Conservation (phyloP, 768 basidiomycete genomes). For the Termitomyces sp. region DNA sequence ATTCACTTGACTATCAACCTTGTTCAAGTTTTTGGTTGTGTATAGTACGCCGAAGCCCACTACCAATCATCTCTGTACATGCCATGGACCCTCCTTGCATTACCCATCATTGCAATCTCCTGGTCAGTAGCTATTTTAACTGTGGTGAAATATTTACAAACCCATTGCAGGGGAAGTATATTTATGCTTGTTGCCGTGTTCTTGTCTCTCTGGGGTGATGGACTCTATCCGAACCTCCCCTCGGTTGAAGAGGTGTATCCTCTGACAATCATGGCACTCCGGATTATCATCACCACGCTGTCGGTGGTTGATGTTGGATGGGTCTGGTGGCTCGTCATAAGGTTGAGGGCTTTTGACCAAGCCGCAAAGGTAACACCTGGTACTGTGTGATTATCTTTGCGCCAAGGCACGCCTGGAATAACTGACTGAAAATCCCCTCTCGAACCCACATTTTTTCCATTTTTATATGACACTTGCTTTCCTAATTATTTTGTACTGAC, state of each 20-base stretch:
- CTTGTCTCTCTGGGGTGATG: background rate
- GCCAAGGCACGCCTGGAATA: too few species aligned
- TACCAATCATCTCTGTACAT: background rate
- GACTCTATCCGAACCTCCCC: background rate
- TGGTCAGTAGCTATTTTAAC: background rate
- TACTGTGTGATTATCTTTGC: background rate
- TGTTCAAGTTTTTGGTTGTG: background rate
- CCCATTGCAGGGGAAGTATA: background rate
- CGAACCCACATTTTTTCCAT: too few species aligned
- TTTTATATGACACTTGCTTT: too few species aligned
- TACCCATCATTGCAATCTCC: background rate
- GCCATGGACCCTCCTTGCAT: background rate
- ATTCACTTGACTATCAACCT: background rate
- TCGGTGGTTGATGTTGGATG: background rate
- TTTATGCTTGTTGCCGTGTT: background rate
- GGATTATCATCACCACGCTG: background rate
- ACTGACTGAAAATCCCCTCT: too few species aligned
- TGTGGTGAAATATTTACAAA: background rate
- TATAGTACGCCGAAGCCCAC: background rate
- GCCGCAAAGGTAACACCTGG: background rate
- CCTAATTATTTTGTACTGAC: too few species aligned
- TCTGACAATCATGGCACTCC: background rate
- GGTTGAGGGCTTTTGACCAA: background rate
- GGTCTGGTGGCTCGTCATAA: background rate
- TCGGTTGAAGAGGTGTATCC: background rate